Conservation (phyloP, 345 rosid species). For the Aquilaria malaccensis region DNA sequence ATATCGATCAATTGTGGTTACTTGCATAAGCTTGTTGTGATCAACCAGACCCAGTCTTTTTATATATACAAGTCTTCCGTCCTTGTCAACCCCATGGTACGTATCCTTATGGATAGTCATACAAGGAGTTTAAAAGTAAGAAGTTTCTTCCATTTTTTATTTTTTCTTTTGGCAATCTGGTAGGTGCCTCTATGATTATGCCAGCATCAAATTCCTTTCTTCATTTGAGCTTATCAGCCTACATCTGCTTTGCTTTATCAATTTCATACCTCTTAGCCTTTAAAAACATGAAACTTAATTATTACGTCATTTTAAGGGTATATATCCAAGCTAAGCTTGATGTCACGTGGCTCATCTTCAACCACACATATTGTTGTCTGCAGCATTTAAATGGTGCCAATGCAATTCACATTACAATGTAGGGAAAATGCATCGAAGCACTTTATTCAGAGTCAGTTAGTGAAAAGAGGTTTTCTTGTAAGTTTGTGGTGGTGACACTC, state of each 20-base stretch:
- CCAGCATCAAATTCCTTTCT: conserved; percentile 75
- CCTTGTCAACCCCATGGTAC: conserved; percentile 86
- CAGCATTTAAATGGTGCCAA: neutral
- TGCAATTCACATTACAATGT: no score
- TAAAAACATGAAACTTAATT: conserved; percentile 41
- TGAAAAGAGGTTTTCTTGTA: no score
- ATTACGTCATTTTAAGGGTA: no score
- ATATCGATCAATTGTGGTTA: conserved; percentile 70
- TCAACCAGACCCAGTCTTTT: conserved; percentile 83
- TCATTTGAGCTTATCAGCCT: conserved; percentile 81
- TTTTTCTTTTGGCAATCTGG: neutral
- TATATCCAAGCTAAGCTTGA: no score
- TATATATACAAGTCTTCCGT: conserved; percentile 74
- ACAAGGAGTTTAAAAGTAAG: neutral
- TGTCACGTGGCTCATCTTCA: neutral
- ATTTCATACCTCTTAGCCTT: conserved; percentile 76
- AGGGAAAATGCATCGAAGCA: neutral
- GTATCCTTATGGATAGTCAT: conserved; percentile 67
- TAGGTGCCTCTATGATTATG: conserved; percentile 50
- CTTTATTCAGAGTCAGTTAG: neutral
- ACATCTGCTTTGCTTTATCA: conserved; percentile 87
- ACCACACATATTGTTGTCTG: neutral
- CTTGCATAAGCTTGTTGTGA: conserved; percentile 72
- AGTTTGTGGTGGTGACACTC: no score
- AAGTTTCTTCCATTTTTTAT: neutral